Conservation (phyloP, 805 yeast species). For the Candida ascalaphidarum region DNA sequence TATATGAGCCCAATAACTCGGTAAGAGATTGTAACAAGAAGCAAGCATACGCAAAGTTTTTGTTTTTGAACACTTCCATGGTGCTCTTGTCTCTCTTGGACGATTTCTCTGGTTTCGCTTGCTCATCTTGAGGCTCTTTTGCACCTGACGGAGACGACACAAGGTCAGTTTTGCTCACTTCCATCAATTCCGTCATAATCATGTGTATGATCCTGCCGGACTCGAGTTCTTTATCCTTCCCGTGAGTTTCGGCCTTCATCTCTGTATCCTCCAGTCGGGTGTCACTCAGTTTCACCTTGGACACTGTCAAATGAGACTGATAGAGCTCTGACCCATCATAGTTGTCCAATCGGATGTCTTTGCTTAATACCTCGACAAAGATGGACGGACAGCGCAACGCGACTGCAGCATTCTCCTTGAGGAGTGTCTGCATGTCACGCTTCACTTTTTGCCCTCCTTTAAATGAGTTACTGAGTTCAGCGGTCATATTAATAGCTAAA, state of each 20-base stretch:
- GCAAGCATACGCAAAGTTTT: slow-evolving; percentile 54
- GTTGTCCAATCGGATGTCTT: slow-evolving; percentile 33
- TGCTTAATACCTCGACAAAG: slow-evolving; percentile 37
- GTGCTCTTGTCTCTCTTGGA: slow-evolving; percentile 12
- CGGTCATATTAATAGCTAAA: slow-evolving; percentile 38
- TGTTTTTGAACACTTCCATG: slow-evolving; percentile 37
- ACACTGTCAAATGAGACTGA: slow-evolving; percentile 13
- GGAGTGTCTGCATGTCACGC: slow-evolving; percentile 22
- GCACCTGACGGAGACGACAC: slow-evolving; percentile 10
- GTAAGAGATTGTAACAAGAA: slow-evolving; percentile 60
- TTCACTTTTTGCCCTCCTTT: slow-evolving; percentile 2
- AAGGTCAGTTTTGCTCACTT: slow-evolving; percentile 30
- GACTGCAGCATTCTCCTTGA: slow-evolving; percentile 44
- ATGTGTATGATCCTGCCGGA: slow-evolving; percentile 55
- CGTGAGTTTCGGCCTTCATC: slow-evolving; percentile 15
- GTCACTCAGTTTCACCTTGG: neutral
- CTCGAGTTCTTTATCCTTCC: slow-evolving; percentile 5
- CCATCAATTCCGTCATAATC: slow-evolving; percentile 59
- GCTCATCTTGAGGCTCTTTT: slow-evolving; percentile 8
- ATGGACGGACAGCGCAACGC: slow-evolving; percentile 40
- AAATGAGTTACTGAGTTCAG: slow-evolving; percentile 38
- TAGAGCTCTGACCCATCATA: slow-evolving; percentile 26
- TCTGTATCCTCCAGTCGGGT: slow-evolving; percentile 20
- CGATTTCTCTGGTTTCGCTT: slow-evolving; percentile 6
- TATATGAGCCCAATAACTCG: slow-evolving; percentile 72